Base-by-base conservation (phyloP, 225 moss, liverwort and hornwort species). In the Pleurozium schreberi region DNA sequence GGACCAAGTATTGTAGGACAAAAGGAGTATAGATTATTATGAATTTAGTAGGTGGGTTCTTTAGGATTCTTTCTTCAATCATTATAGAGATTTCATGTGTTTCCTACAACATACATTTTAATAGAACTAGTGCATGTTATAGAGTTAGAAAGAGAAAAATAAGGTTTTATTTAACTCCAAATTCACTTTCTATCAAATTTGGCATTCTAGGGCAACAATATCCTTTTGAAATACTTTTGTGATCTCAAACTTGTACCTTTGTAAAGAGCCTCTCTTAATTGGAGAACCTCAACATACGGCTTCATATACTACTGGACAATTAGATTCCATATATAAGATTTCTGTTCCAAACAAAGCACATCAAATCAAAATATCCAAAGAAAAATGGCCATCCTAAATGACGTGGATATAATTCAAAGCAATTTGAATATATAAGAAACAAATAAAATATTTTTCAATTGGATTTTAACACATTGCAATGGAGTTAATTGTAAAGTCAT, bases 321-420 rank as follows among this genome's bases (percentile, higher is more conserved):
- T 33, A 12, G 3, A 75, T 11, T 49, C 11, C 11, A 74, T 28
- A 0, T 19, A 0, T 50, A 50, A 12, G 12, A 50, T 34, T 50
- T 13, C 2, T 34, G 34, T 34, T 31, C 8, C 50, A 34, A 49
- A 49, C 8, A 49, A 18, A 33, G 31, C 8, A 19, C 33, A 75
- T 75, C 5, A 8, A 75, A 34, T 50, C 5, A 34, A 50, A 3
- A 50, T 50, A 50, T 21, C 3, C 8, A 8, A 75, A 31, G 11
- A 20, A 49, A 50, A 21, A 21, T 52, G 9, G 13, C 2, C 0
- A 0, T 52, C 1, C 2, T 52, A 34, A 52, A 14, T 33, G 75
- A 36, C 2, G 36, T 22, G 6, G 9, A 8, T 22, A 14, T 3
- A 14, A 49, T 34, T 52, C 21, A 31, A 73, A 33, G 31, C 4